phyloP scores from a whole-genome alignment of 192 early-diverging fungal genomes.

The Backusella sp. region DNA sequence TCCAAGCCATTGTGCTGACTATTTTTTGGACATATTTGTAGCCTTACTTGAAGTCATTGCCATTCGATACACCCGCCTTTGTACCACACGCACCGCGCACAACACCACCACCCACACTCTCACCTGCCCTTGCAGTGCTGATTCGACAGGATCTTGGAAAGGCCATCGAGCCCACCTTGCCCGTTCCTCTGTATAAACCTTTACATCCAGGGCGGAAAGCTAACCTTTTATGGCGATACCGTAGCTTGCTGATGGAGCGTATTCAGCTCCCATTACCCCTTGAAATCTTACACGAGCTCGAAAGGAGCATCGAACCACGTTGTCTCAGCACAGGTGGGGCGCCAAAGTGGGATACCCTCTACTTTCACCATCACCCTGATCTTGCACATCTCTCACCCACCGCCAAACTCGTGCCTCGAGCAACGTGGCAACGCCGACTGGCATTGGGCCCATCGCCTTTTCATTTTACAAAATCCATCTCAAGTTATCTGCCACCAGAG shows the following conservation, averaged over 20 bases:
- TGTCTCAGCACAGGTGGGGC: background rate
- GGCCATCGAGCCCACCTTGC: constrained; percentile 24
- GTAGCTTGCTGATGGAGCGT: constrained; percentile 15
- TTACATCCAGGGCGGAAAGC: constrained; percentile 34
- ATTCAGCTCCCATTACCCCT: constrained; percentile 26
- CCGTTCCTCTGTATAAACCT: constrained; percentile 29
- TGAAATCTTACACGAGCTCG: constrained; percentile 31
- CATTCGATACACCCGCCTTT: constrained; percentile 14
- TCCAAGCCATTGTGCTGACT: too few relatives aligned
- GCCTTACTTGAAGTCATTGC: constrained; percentile 14
- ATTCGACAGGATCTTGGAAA: background rate
- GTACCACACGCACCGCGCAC: constrained; percentile 35
- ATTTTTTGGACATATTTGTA: background rate
- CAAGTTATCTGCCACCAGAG: background rate
- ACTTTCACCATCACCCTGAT: background rate
- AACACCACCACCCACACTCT: constrained; percentile 32
- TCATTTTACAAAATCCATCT: background rate
- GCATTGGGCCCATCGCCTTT: background rate
- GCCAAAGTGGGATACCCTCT: constrained; percentile 21
- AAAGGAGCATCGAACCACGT: constrained; percentile 14
- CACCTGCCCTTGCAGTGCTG: background rate
- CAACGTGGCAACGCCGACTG: background rate
- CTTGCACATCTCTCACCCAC: constrained; percentile 10
- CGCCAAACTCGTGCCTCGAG: background rate
- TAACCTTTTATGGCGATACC: constrained; percentile 37